phyloP scores from a whole-genome alignment of 768 basidiomycete species.

The Neoboletus subvelutipes region DNA sequence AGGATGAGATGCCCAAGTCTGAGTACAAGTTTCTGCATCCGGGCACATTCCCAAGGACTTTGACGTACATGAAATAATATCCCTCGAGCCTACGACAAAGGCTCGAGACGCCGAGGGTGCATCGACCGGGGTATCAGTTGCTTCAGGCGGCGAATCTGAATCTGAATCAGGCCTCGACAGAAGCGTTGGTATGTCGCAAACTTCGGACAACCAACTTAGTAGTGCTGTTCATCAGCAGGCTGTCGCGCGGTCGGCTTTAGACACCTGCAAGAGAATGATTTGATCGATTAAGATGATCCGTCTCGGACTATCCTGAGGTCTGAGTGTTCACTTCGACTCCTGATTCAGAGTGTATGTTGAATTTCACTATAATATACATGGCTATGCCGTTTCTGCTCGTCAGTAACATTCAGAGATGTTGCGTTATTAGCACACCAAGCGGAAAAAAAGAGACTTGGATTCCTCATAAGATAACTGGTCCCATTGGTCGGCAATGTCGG shows the following conservation, averaged over 20 bases:
- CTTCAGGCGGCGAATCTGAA: too few relatives aligned
- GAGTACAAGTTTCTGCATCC: too few relatives aligned
- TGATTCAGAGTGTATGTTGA: not conserved
- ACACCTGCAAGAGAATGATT: not conserved
- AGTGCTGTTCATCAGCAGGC: not conserved
- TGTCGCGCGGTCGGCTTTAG: not conserved
- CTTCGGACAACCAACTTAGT: not conserved
- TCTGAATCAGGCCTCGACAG: not conserved
- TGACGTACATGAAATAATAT: too few relatives aligned
- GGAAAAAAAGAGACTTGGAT: too few relatives aligned
- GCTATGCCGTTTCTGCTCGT: not conserved
- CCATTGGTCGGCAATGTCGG: too few relatives aligned
- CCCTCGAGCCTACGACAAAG: not conserved
- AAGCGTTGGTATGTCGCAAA: not conserved
- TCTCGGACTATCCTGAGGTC: too few relatives aligned
- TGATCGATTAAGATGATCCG: not conserved
- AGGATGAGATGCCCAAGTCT: too few relatives aligned
- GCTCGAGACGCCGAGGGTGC: not conserved
- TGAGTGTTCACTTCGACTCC: not conserved
- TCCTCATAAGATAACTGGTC: too few relatives aligned
- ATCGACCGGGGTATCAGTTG: not conserved
- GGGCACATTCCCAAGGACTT: not conserved
- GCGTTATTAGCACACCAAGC: not conserved
- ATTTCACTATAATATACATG: not conserved
- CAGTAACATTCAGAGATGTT: not conserved